phyloP scores from a whole-genome alignment of 345 rosid species.

The Noccaea bulbosa region DNA sequence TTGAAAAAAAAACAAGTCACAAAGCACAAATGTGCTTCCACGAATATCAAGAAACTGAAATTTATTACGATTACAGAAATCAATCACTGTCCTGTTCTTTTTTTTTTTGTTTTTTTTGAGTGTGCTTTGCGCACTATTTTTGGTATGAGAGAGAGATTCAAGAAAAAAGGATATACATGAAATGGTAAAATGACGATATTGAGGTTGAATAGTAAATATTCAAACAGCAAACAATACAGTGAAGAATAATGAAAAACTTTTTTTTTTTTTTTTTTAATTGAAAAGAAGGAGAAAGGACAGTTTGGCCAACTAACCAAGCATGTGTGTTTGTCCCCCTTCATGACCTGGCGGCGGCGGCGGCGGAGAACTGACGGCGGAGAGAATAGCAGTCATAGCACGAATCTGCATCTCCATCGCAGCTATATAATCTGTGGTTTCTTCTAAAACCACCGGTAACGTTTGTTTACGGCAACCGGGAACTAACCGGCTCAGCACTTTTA shows the following conservation, averaged over 20 bases:
- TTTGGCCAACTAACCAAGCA: conserved; percentile 45
- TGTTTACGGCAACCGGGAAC: conserved; percentile 99
- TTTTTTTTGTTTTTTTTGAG: background rate
- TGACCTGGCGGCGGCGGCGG: conserved; percentile 36
- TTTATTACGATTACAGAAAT: conserved; percentile 39
- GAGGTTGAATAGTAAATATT: conserved; percentile 22
- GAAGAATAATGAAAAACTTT: conserved; percentile 33
- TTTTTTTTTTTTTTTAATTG: background rate
- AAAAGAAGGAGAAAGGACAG: conserved; percentile 8
- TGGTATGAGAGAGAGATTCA: conserved; percentile 34
- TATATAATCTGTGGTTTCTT: conserved; percentile 92
- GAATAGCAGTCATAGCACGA: conserved; percentile 81
- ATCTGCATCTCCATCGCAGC: conserved; percentile 99
- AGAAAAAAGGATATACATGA: conserved; percentile 31
- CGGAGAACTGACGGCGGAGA: conserved; percentile 51
- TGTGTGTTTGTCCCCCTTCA: conserved; percentile 40
- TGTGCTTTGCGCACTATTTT: background rate
- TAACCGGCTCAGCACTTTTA: conserved; percentile 76
- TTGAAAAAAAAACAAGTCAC: conserved; percentile 10
- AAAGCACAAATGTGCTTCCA: conserved; percentile 30
- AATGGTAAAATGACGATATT: conserved; percentile 25
- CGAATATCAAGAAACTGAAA: conserved; percentile 32
- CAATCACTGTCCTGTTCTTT: conserved; percentile 32
- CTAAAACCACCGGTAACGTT: conserved; percentile 82
- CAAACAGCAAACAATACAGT: conserved; percentile 36